Percentiles rank a stretch among this genome's conserved stretches.
Conservation (phyloP, 495 filamentous ascomycete species). For the Rostrohypoxylon terebratum region DNA sequence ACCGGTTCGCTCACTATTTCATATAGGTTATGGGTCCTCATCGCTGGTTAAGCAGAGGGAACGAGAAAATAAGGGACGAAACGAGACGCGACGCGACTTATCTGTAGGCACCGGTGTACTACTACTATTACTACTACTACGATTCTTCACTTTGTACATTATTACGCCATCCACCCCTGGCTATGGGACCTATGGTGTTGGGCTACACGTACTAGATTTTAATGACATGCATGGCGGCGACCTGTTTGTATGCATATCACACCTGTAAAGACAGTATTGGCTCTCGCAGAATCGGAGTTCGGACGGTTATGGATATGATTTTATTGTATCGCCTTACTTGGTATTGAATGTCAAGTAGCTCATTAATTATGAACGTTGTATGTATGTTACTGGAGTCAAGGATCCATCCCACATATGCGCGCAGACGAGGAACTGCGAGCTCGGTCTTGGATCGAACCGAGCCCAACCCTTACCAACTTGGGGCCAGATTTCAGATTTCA, state of each 20-base stretch:
- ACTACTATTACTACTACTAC: slow-evolving; percentile 37
- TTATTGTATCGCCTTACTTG: background rate
- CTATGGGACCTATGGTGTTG: slow-evolving; percentile 17
- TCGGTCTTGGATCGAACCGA: slow-evolving; percentile 44
- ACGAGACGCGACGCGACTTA: slow-evolving; percentile 7
- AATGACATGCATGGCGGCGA: slow-evolving; percentile 39
- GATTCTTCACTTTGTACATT: slow-evolving; percentile 35
- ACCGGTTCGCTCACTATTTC: background rate
- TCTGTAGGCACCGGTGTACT: slow-evolving; percentile 41
- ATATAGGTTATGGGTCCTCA: slow-evolving; percentile 54
- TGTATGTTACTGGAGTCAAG: background rate
- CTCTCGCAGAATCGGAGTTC: slow-evolving; percentile 9
- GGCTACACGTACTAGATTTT: slow-evolving; percentile 37
- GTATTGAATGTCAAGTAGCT: background rate
- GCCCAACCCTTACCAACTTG: slow-evolving; percentile 1
- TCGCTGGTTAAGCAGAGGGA: slow-evolving; percentile 48
- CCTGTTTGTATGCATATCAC: slow-evolving; percentile 15
- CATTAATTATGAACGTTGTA: background rate
- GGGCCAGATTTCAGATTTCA: background rate
- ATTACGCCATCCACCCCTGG: slow-evolving; percentile 27
- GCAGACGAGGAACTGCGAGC: background rate
- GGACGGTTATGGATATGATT: background rate
- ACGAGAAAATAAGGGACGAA: slow-evolving; percentile 19
- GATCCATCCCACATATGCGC: background rate
- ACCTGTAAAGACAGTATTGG: slow-evolving; percentile 11